Evolutionary conservation across 192 early-diverging fungal species (phyloP).

Genomic region (Spizellomyces sp.): DNA sequence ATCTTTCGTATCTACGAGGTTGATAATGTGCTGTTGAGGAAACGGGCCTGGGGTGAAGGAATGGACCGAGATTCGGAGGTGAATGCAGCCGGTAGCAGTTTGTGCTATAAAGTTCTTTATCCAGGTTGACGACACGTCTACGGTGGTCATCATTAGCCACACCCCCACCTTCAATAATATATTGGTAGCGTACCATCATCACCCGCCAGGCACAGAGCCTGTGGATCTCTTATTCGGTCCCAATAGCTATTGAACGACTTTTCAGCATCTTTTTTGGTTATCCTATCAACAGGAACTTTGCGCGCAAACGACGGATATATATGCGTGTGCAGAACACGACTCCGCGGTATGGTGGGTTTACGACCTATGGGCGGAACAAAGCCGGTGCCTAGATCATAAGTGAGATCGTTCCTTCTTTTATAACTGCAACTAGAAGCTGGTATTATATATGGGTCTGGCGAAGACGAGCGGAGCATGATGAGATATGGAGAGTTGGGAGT

Average conservation of each 20-base stretch:
- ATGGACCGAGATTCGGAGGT: not conserved
- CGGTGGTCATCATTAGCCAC: not conserved
- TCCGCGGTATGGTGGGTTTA: not conserved
- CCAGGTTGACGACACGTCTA: not conserved
- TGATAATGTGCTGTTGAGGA: conserved; percentile 28
- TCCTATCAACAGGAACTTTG: not conserved
- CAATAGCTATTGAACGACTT: not conserved
- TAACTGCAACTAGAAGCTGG: no score
- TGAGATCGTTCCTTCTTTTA: not conserved
- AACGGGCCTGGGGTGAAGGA: not conserved
- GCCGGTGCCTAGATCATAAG: not conserved
- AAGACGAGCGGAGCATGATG: no score
- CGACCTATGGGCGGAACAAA: not conserved
- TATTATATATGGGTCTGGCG: no score
- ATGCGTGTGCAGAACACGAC: not conserved
- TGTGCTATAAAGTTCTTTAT: not conserved
- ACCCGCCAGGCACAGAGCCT: not conserved
- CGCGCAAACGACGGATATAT: not conserved
- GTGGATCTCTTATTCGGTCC: conserved; percentile 1
- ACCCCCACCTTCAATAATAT: no score
- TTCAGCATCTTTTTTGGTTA: not conserved
- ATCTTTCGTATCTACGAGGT: conserved; percentile 26
- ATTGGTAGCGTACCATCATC: not conserved
- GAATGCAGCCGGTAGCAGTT: not conserved
- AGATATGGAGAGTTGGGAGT: no score